Base-by-base conservation (phyloP, 768 basidiomycete species). In the Podaxis pistillaris region DNA sequence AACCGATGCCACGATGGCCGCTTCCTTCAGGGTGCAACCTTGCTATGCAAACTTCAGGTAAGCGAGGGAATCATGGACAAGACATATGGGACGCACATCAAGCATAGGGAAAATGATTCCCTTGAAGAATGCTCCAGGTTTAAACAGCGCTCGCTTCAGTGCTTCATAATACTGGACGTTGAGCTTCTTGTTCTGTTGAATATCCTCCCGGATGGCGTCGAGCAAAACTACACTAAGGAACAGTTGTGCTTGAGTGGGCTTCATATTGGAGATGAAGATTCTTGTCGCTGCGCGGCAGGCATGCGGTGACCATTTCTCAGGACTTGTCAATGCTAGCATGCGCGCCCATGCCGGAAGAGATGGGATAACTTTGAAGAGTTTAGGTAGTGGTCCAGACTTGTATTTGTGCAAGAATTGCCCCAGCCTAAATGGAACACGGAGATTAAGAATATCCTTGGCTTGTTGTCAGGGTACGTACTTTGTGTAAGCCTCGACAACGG, bases 101-200 rank as follows among this genome's bases (percentile, higher is more conserved):
- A 97, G 83, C 73, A 99, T 81, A 0, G 97, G 97, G 74, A 99
- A 98, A 40, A 99, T 82, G 62, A 99, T 88, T 3, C 96, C 97
- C 73, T 99, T 98, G 83, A 98, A 98, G 74, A 98, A 98, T 0
- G 97, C 96, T 3, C 91, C 91, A 2, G 97, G 97, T 74, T 98
- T 99, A 75, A 96, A 98, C 63, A 98, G 75, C 4, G 93, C 85
- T 68, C 93, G 88, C 74, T 94, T 95, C 67, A 99, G 72, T n/a
- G 89, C 88, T 73, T 96, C 92, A 69, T 95, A 99, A 64, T 94
- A 90, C 64, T 99, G 97, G 15, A 93, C 90, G 71, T 93, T 90
- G 63, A 99, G 79, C 70, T 94, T 97, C 67, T 93, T 90, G 71
- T 94, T 87, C 63, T 86, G 83, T 62, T 80, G 80, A 66, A 99